Evolutionary conservation across 371 early-diverging fungal genomes (phyloP).

Genomic region (Apophysomyces sp.): DNA sequence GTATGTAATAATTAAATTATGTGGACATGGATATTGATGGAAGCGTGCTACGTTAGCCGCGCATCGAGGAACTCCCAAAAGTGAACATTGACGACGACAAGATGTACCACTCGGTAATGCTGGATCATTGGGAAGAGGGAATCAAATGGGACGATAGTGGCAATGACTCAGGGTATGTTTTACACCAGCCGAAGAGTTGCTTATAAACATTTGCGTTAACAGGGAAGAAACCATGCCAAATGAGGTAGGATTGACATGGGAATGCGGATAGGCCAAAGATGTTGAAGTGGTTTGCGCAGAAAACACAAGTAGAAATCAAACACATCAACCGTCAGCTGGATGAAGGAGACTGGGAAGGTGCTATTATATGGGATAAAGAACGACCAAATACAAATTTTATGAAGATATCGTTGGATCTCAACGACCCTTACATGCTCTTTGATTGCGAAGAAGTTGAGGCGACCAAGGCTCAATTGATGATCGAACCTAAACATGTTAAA

Average conservation of each 20-base stretch:
- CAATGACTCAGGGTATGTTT: conserved; percentile 3
- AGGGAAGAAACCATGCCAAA: neutral
- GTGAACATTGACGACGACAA: conserved; percentile 25
- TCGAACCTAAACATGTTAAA: conserved; percentile 42
- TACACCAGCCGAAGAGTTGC: neutral
- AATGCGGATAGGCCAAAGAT: neutral
- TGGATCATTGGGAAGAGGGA: conserved; percentile 84
- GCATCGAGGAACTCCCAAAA: neutral
- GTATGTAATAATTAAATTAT: neutral
- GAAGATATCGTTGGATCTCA: conserved; percentile 70
- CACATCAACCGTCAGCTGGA: conserved; percentile 59
- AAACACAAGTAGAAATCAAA: conserved; percentile 19
- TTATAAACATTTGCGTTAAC: neutral
- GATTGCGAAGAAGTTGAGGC: conserved; percentile 61
- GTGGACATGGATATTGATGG: neutral
- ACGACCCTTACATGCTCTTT: conserved; percentile 76
- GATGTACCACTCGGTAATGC: conserved; percentile 59
- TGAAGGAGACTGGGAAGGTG: conserved; percentile 65
- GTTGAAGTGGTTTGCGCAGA: neutral
- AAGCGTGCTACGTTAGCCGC: neutral
- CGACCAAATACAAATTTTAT: conserved; percentile 54
- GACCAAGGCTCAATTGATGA: conserved; percentile 36
- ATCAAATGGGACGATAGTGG: conserved; percentile 76
- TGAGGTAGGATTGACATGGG: neutral
- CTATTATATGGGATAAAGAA: conserved; percentile 79